A percentile compares a stretch with the other conserved stretches of the same genome.
These are phyloP conservation scores for Naumovozyma dairenensis DNA, from an alignment of 805 yeast species.

Conservation along the genomic window DNA sequence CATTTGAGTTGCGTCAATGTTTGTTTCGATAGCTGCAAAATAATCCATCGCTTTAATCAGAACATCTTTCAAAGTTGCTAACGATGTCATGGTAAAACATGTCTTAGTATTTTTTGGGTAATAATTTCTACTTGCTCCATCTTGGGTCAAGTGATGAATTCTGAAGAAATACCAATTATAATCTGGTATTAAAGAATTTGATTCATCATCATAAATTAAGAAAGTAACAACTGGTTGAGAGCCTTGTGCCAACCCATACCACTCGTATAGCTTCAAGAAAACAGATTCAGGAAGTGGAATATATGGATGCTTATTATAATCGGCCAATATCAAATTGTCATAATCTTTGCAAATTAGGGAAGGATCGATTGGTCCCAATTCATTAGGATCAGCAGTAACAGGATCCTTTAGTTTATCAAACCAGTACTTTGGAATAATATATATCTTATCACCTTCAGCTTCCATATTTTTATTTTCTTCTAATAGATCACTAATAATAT, in stretches of 20 bases:
- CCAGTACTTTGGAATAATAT: slow-evolving; percentile 40
- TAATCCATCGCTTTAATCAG: slow-evolving; percentile 12
- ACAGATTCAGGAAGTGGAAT: slow-evolving; percentile 35
- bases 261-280: slow-evolving; percentile 36
- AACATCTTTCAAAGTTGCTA: slow-evolving; percentile 25
- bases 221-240: slow-evolving; percentile 32
- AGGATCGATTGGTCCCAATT: slow-evolving; percentile 42
- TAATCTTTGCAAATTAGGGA: slow-evolving; percentile 34
- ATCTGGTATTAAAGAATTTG: slow-evolving; percentile 26
- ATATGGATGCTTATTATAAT: slow-evolving; percentile 22
- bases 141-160: slow-evolving; percentile 26
- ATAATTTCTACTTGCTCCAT: slow-evolving; percentile 5
- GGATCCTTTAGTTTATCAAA: slow-evolving; percentile 32
- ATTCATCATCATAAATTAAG: slow-evolving; percentile 23
- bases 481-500: slow-evolving; percentile 9
- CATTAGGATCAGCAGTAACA: slow-evolving; percentile 19
- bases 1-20: slow-evolving; percentile 9
- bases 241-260: slow-evolving; percentile 44
- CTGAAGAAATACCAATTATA: slow-evolving; percentile 30
- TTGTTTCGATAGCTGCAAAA: slow-evolving; percentile 17
- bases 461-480: slow-evolving; percentile 8
- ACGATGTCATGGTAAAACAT: slow-evolving; percentile 28
- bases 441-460: slow-evolving; percentile 41
- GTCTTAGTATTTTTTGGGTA: slow-evolving; percentile 11
- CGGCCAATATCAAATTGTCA: slow-evolving; percentile 34